A percentile compares a stretch with the other conserved stretches of the same genome.
Evolutionary conservation across 495 filamentous ascomycete species (phyloP).

Genomic region (Haplographium delicatum): DNA sequence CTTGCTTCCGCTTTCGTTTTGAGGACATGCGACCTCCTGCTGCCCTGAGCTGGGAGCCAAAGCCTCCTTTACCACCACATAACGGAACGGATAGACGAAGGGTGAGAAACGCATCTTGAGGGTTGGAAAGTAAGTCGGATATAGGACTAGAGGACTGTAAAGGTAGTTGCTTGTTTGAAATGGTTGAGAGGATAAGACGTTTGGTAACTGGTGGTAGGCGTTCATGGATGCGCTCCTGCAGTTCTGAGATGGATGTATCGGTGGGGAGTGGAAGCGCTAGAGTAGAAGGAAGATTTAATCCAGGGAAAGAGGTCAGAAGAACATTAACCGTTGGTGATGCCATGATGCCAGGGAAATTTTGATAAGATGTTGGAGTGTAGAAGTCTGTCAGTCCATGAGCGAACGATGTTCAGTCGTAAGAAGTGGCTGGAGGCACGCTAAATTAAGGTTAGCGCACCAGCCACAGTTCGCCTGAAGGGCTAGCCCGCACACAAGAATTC

Average conservation of each 20-base stretch:
- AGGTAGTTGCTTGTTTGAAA: constrained; percentile 65
- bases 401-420: too few relatives aligned
- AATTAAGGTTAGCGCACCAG: not conserved
- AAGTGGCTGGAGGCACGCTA: not conserved
- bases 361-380: not conserved
- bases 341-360: constrained; percentile 26
- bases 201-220: constrained; percentile 54
- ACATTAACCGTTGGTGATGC: constrained; percentile 62
- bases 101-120: constrained; percentile 63
- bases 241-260: constrained; percentile 58
- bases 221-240: constrained; percentile 55
- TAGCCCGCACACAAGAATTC: constrained; percentile 1
- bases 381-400: too few relatives aligned
- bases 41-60: constrained; percentile 93
- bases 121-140: constrained; percentile 44
- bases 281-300: constrained; percentile 74
- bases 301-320: constrained; percentile 75
- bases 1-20: constrained; percentile 79
- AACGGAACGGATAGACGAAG: constrained; percentile 71
- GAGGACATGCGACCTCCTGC: constrained; percentile 96
- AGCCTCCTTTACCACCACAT: constrained; percentile 92
- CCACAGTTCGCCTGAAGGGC: not conserved
- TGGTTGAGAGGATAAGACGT: constrained; percentile 74
- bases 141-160: constrained; percentile 40
- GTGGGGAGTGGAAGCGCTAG: constrained; percentile 64